phyloP scores from a whole-genome alignment of 306 rosid genomes.

The Castanea sativa region DNA sequence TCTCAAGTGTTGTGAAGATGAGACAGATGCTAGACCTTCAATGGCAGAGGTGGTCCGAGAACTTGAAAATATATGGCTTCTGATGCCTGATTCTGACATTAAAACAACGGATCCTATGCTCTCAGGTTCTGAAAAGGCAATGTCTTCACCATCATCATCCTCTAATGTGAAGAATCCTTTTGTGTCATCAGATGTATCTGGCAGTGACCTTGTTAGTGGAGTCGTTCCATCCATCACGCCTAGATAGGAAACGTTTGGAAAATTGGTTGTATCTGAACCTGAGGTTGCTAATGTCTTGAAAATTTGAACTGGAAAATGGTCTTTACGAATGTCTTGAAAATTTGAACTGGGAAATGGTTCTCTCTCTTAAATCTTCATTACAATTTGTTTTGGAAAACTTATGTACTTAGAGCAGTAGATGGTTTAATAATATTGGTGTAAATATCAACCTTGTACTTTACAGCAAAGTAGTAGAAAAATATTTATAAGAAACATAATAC shows the following conservation, averaged over 20 bases:
- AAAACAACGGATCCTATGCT: conserved; percentile 22
- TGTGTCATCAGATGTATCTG: conserved; percentile 68
- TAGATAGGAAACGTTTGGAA: conserved; percentile 43
- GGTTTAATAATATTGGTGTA: no score
- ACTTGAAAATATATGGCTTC: conserved; percentile 66
- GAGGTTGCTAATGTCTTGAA: no score
- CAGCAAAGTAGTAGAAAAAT: no score
- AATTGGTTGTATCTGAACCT: not conserved
- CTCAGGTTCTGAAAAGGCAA: conserved; percentile 40
- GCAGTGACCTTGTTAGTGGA: conserved; percentile 87
- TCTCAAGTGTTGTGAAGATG: conserved; percentile 65
- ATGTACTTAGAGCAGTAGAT: no score
- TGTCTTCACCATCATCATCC: conserved; percentile 60
- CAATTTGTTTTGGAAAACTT: no score
- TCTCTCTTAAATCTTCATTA: no score
- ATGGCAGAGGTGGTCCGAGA: conserved; percentile 83
- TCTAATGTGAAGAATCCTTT: conserved; percentile 41
- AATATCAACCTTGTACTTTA: no score
- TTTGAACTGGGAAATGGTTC: no score
- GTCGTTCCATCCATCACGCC: conserved; percentile 78
- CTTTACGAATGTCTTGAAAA: no score
- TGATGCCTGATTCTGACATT: conserved; percentile 64
- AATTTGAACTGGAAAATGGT: no score
- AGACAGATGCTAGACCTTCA: conserved; percentile 77
- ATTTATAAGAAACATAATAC: no score